phyloP scores from a whole-genome alignment of 2,329 filamentous ascomycete species.

The Talaromyces piceae region DNA sequence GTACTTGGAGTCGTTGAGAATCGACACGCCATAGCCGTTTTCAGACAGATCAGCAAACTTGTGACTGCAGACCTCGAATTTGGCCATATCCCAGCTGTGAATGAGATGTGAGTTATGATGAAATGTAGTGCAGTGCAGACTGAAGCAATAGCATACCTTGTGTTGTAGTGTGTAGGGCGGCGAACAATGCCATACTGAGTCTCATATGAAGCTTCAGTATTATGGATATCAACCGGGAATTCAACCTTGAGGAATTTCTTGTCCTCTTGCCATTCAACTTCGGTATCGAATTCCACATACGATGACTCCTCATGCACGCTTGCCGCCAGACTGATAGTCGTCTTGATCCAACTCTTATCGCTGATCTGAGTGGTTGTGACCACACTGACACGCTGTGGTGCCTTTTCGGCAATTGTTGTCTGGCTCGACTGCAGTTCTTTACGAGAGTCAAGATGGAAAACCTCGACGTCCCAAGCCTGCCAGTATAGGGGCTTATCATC shows the following conservation, averaged over 20 bases:
- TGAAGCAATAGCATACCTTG: constrained; percentile 47
- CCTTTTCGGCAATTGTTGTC: constrained; percentile 64
- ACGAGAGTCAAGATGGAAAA: constrained; percentile 84
- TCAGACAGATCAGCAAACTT: constrained; percentile 90
- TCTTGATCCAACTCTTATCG: constrained; percentile 75
- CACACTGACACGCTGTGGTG: constrained; percentile 70
- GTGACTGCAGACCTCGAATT: constrained; percentile 94
- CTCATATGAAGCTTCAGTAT: constrained; percentile 90
- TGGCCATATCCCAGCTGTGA: constrained; percentile 83
- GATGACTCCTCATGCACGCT: constrained; percentile 58
- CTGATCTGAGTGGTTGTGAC: constrained; percentile 82
- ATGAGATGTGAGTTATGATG: neutral
- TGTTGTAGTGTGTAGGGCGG: constrained; percentile 96
- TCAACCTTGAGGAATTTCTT: constrained; percentile 99
- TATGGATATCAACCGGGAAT: constrained; percentile 86
- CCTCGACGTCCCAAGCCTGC: constrained; percentile 98
- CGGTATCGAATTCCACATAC: constrained; percentile 68
- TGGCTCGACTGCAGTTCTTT: constrained; percentile 63
- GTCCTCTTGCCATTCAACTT: constrained; percentile 94
- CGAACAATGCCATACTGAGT: constrained; percentile 85
- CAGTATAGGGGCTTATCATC: constrained; percentile 97
- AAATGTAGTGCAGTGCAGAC: neutral
- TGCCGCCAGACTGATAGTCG: constrained; percentile 72
- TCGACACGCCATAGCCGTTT: constrained; percentile 79
- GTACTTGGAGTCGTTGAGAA: constrained; percentile 93